phyloP scores from a whole-genome alignment of 2,329 filamentous ascomycete species.

The Claviceps fusiformis region DNA sequence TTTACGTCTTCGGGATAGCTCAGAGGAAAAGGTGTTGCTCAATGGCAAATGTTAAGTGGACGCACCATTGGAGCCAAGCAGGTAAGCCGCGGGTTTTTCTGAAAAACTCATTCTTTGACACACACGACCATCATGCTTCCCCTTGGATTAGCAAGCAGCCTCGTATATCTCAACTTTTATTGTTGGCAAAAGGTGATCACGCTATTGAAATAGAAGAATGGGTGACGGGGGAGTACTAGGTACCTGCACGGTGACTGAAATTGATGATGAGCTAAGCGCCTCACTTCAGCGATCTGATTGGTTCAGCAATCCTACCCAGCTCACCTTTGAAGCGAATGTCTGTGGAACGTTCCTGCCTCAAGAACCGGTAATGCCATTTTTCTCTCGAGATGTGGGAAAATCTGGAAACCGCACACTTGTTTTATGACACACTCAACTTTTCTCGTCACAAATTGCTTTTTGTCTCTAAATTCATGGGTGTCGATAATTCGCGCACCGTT shows the following conservation, averaged over 20 bases:
- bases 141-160: not conserved
- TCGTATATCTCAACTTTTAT: not conserved
- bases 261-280: not conserved
- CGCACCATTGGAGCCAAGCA: conserved; percentile 45
- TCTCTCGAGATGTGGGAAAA: too few relatives aligned
- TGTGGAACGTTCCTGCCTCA: not conserved
- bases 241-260: not conserved
- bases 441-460: not conserved
- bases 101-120: conserved; percentile 28
- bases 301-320: not conserved
- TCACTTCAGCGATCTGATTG: not conserved
- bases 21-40: not conserved
- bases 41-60: conserved; percentile 3
- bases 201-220: not conserved
- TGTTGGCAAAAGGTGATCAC: not conserved
- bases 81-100: conserved; percentile 37
- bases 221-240: too few relatives aligned
- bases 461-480: not conserved
- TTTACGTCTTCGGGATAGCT: not conserved
- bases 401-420: not conserved
- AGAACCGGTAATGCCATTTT: not conserved
- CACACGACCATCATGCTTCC: not conserved
- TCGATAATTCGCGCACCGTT: not conserved
- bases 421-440: not conserved
- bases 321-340: too few relatives aligned